These are phyloP conservation scores for Dioscorea cayenensis DNA, from an alignment of 116 monocot species.

Conservation along the genomic window DNA sequence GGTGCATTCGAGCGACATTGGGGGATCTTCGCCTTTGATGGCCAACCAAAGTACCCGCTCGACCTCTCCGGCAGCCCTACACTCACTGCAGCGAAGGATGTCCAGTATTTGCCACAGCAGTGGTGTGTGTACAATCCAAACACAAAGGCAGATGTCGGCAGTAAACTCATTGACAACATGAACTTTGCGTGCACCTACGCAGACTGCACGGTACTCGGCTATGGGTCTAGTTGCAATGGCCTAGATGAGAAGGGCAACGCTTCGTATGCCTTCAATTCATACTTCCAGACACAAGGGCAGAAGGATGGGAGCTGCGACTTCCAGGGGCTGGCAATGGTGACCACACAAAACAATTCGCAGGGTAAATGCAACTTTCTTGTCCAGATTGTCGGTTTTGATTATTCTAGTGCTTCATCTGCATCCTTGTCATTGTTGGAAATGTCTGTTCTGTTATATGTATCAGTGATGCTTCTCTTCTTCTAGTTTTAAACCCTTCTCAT, in stretches of 20 bases:
- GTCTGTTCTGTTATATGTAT: too few relatives aligned
- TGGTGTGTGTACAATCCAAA: constrained; percentile 44
- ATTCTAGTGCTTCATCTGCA: too few relatives aligned
- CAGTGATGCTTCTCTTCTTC: too few relatives aligned
- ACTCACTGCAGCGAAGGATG: constrained; percentile 20
- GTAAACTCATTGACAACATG: constrained; percentile 19
- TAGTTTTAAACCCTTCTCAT: too few relatives aligned
- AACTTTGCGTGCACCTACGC: constrained; percentile 33
- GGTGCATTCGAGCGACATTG: constrained; percentile 57
- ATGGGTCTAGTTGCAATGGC: constrained; percentile 40
- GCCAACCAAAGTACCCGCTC: constrained; percentile 41
- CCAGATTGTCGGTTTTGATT: constrained; percentile 1
- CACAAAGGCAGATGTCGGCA: constrained; percentile 3
- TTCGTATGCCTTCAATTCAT: constrained; percentile 54
- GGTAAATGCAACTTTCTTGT: constrained; percentile 16
- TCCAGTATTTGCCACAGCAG: constrained; percentile 14
- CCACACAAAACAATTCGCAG: constrained; percentile 18
- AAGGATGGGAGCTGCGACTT: constrained; percentile 28
- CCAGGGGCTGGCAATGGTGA: constrained; percentile 30
- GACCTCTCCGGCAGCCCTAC: constrained; percentile 22
- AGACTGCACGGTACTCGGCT: constrained; percentile 48
- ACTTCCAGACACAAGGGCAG: constrained; percentile 41
- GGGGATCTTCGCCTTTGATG: constrained; percentile 50
- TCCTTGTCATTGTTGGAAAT: too few relatives aligned
- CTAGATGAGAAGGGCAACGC: constrained; percentile 39